Evolutionary conservation across 768 basidiomycete species (phyloP).

Genomic region (Collybiopsis confluens): DNA sequence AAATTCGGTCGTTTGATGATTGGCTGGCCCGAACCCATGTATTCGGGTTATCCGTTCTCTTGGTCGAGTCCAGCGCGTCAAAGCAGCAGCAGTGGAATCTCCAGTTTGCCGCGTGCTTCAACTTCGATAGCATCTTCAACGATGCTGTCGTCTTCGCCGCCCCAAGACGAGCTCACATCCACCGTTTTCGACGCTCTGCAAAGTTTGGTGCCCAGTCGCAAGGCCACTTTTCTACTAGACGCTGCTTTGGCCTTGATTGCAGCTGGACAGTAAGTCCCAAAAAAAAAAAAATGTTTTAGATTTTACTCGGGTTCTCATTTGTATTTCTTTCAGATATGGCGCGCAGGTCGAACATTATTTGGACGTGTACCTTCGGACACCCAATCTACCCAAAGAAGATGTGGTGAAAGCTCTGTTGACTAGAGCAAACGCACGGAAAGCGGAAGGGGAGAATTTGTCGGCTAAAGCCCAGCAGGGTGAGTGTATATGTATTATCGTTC

Average conservation of each 20-base stretch:
- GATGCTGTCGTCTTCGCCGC: slow-evolving; percentile 7
- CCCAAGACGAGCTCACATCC: slow-evolving; percentile 47
- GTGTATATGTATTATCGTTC: slow-evolving; percentile 10
- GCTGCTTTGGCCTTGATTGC: slow-evolving; percentile 45
- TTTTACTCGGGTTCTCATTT: background rate
- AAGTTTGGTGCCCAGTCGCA: slow-evolving; percentile 36
- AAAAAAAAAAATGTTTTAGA: background rate
- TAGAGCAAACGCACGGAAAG: slow-evolving; percentile 54
- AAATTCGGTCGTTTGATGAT: too few relatives aligned
- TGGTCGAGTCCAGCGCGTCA: background rate
- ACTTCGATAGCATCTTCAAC: slow-evolving; percentile 1
- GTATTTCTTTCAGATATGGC: slow-evolving; percentile 44
- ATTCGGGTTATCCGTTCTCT: too few relatives aligned
- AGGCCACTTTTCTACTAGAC: slow-evolving; percentile 48
- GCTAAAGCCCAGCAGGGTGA: slow-evolving; percentile 57
- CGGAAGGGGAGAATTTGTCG: slow-evolving; percentile 49
- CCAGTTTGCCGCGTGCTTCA: background rate
- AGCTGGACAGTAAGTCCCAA: slow-evolving; percentile 40
- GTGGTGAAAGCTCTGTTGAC: slow-evolving; percentile 53
- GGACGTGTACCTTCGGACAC: slow-evolving; percentile 62
- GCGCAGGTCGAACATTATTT: slow-evolving; percentile 60
- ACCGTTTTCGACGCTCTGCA: slow-evolving; percentile 47
- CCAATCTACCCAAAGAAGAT: slow-evolving; percentile 47
- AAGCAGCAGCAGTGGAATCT: background rate
- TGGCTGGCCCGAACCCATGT: too few relatives aligned